Base-by-base conservation (phyloP, 208 protist species). In the Wallacemonas sp. region DNA sequence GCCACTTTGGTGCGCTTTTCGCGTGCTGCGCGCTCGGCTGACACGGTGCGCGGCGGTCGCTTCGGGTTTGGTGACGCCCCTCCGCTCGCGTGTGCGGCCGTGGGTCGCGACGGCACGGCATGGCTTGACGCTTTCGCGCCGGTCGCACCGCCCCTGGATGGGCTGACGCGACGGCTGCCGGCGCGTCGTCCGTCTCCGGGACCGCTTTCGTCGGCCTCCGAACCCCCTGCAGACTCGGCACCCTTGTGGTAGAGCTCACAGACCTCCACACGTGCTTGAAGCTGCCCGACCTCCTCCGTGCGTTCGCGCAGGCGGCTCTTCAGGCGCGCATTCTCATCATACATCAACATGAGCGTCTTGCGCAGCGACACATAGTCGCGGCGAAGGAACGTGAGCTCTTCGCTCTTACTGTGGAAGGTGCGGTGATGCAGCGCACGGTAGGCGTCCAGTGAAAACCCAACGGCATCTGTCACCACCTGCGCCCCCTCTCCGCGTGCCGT, bases 351-450 rank as follows among this genome's bases (percentile, higher is more conserved):
- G 17, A 90, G 61, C 26, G 78, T 89, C 30, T 81, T 75, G 4
- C 83, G 82, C 17, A 75, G 79, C 17, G 78, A 45, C 5, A 86
- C 68, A 63, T 83, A 81, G 62, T 83, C 75, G 17, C 66, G 61
- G n/a, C 83, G 85, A 22, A 94, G 50, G 58, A 87, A 84, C 22
- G 77, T 66, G 0, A 92, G 72, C 52, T 94, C 89, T 57, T 94
- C 89, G 46, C 80, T 64, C 17, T 64, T n/a, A 8, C 70, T 78
- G 32, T 54, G 63, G 66, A 94, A 94, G 26, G 75, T 61, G 30
- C 77, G 78, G 26, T 79, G 61, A 32, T 92, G 77, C 41, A 89
- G 52, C 17, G 63, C 64, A 19, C 66, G 69, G 69, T 93, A 90
- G 32, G 66, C 57, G 10, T 80, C 82, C 29, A 76, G 45, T 34